Conservation (phyloP, 306 rosid genomes). For the Trichosanthes truncata region DNA sequence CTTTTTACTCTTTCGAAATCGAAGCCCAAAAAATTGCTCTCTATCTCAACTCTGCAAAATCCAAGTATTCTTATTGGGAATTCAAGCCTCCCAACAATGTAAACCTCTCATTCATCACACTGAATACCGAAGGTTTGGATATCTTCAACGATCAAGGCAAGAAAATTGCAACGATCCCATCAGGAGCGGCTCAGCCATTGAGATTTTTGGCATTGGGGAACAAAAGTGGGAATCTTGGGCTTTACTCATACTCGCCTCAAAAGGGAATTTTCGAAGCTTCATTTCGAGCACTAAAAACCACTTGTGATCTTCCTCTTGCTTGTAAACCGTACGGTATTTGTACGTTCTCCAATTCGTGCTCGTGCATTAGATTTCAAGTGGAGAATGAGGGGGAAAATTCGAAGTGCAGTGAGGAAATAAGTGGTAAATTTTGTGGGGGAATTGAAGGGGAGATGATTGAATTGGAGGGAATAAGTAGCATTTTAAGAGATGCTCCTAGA, state of each 20-base stretch:
- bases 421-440: conserved; percentile 29
- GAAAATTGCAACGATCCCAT: conserved; percentile 68
- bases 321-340: conserved; percentile 76
- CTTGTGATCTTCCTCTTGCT: conserved; percentile 82
- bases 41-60: conserved; percentile 41
- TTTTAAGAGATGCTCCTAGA: conserved; percentile 28
- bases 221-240: conserved; percentile 70
- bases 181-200: conserved; percentile 27
- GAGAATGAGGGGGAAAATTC: conserved; percentile 14
- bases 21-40: conserved; percentile 47
- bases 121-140: conserved; percentile 48
- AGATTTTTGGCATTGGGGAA: conserved; percentile 67
- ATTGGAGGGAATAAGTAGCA: conserved; percentile 46
- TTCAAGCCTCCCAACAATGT: conserved; percentile 63
- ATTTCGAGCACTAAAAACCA: conserved; percentile 64
- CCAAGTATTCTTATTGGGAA: conserved; percentile 79
- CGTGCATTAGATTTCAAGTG: conserved; percentile 37
- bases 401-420: conserved; percentile 28
- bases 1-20: conserved; percentile 62
- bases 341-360: conserved; percentile 63
- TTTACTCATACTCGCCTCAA: conserved; percentile 50
- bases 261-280: conserved; percentile 51
- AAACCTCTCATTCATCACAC: conserved; percentile 44
- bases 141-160: conserved; percentile 41
- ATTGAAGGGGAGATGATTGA: conserved; percentile 46